phyloP scores from a whole-genome alignment of 1,284 basidiomycete genomes.

The Porogramme epimiltina region DNA sequence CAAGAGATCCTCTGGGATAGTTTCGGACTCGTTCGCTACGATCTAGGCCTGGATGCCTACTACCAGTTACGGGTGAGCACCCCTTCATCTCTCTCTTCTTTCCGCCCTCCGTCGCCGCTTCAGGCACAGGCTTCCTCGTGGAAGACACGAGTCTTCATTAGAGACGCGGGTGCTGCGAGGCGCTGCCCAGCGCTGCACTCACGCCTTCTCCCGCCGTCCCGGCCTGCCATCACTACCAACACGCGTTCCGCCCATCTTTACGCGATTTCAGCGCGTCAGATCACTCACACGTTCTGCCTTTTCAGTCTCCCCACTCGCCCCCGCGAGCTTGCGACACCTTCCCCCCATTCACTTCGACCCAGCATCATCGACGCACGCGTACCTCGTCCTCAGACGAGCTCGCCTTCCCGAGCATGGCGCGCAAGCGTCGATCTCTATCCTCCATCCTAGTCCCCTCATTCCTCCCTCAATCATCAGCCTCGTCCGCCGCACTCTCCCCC shows the following conservation, averaged over 20 bases:
- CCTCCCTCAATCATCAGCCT: constrained; percentile 30
- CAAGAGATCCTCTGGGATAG: constrained; percentile 19
- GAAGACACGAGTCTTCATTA: constrained; percentile 16
- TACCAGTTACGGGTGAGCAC: constrained; percentile 16
- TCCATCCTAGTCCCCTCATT: constrained; percentile 50
- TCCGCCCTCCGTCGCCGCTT: constrained; percentile 8
- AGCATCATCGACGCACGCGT: constrained; percentile 15
- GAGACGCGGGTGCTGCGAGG: constrained; percentile 10
- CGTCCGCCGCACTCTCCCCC: constrained; percentile 8
- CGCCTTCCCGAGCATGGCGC: constrained; percentile 33
- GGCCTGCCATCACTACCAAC: constrained; percentile 13
- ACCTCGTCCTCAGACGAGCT: constrained; percentile 11
- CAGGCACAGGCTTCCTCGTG: constrained; percentile 18
- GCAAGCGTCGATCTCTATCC: constrained; percentile 53
- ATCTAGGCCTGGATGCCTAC: constrained; percentile 12
- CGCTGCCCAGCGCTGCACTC: not conserved
- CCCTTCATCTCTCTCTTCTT: not conserved
- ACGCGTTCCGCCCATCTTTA: constrained; percentile 20
- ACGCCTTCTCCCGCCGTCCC: constrained; percentile 2
- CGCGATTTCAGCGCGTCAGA: constrained; percentile 15
- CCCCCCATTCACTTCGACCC: constrained; percentile 6
- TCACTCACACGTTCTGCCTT: constrained; percentile 15
- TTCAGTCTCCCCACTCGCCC: constrained; percentile 13
- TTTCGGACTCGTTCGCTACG: constrained; percentile 24
- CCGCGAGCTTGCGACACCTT: not conserved